phyloP scores from a whole-genome alignment of 345 rosid species.

The Syzygium jambos region DNA sequence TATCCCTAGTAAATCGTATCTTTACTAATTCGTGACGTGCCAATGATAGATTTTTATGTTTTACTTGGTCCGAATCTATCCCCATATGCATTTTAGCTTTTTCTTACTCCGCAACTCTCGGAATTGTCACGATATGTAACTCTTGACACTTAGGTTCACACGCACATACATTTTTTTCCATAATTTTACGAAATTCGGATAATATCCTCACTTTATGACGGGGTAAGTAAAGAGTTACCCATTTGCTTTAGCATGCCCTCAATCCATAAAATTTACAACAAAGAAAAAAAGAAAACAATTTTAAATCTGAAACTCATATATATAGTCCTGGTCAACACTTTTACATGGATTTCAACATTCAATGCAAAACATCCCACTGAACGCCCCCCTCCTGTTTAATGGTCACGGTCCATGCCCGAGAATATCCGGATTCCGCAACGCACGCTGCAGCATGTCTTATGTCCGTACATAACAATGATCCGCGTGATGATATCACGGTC shows the following conservation, averaged over 20 bases:
- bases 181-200: neutral
- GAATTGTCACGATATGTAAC: neutral
- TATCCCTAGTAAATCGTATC: neutral
- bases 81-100: neutral
- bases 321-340: neutral
- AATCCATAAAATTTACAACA: too few species aligned
- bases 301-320: too few species aligned
- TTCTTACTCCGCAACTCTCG: neutral
- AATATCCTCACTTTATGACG: neutral
- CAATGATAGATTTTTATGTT: neutral
- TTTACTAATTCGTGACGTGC: neutral
- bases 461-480: neutral
- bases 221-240: neutral
- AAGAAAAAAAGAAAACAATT: too few species aligned
- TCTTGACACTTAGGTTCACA: accelerated
- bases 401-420: neutral
- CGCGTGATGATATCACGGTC: neutral
- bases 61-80: neutral
- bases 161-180: neutral
- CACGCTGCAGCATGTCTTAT: neutral
- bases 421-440: neutral
- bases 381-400: neutral
- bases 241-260: neutral
- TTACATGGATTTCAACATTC: neutral
- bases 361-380: neutral